Conservation (phyloP, 73 alveolate genomes). For the Tetrahymena elliotti region DNA sequence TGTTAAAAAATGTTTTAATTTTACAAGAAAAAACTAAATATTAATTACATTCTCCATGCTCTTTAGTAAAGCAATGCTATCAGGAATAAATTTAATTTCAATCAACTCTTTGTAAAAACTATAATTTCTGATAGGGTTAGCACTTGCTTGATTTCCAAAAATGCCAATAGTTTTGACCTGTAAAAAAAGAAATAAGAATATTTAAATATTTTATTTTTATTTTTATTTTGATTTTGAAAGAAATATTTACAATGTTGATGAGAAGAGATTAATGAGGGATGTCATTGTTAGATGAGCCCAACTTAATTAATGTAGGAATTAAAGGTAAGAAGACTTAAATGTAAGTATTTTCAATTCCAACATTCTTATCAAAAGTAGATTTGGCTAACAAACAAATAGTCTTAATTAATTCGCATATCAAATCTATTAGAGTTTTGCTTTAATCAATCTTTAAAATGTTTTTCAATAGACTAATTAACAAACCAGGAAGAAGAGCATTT, state of each 20-base stretch:
- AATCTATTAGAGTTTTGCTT: slow-evolving; percentile 39
- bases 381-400: slow-evolving; percentile 81
- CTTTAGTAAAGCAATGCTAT: slow-evolving; percentile 9
- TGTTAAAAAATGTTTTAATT: neutral
- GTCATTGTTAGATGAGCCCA: slow-evolving; percentile 5
- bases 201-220: no score
- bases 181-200: neutral
- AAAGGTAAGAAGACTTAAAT: slow-evolving; percentile 55
- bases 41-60: neutral
- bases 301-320: slow-evolving; percentile 39
- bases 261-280: neutral
- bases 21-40: neutral
- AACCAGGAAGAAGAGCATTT: slow-evolving; percentile 60
- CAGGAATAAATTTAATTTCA: slow-evolving; percentile 70
- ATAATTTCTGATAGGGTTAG: slow-evolving; percentile 80
- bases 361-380: slow-evolving; percentile 59
- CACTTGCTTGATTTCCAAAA: slow-evolving; percentile 79
- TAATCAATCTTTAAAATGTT: slow-evolving; percentile 46
- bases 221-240: neutral
- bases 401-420: slow-evolving; percentile 77
- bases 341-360: slow-evolving; percentile 66
- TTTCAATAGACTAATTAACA: slow-evolving; percentile 42
- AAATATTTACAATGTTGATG: neutral
- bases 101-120: slow-evolving; percentile 76
- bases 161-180: slow-evolving; percentile 81